phyloP scores from a whole-genome alignment of 2,329 filamentous ascomycete species.

The Stagonosporopsis vannaccii region DNA sequence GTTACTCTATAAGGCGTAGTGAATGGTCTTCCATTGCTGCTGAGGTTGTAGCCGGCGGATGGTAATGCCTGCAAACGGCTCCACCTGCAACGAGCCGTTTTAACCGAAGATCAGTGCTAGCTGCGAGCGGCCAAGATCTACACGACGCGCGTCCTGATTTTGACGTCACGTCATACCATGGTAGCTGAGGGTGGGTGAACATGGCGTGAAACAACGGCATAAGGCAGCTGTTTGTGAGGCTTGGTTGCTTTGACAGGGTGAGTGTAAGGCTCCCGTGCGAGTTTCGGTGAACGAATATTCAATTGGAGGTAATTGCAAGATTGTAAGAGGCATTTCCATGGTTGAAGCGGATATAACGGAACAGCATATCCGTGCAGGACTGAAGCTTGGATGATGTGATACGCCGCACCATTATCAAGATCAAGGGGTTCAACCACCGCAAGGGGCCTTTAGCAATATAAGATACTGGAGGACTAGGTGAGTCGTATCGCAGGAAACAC shows the following conservation, averaged over 20 bases:
- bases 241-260: neutral
- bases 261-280: too few species aligned
- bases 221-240: neutral
- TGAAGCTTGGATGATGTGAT: neutral
- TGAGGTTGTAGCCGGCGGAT: slow-evolving; percentile 2
- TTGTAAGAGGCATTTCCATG: neutral
- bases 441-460: too few species aligned
- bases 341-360: neutral
- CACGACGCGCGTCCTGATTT: slow-evolving; percentile 15
- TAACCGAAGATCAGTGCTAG: slow-evolving; percentile 10
- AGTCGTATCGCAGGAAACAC: neutral
- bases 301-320: neutral
- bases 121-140: slow-evolving; percentile 1
- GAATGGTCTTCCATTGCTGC: neutral
- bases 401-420: neutral
- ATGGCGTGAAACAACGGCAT: neutral
- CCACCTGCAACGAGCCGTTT: slow-evolving; percentile 9
- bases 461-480: too few species aligned
- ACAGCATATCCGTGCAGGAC: neutral
- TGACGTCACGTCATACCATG: slow-evolving; percentile 12
- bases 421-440: neutral
- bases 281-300: neutral
- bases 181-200: neutral
- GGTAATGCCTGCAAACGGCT: slow-evolving; percentile 14
- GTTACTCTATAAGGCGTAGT: neutral